Evolutionary conservation across 2,329 filamentous ascomycete genomes (phyloP).

Genomic region (Lasiodiplodia gonubiensis): DNA sequence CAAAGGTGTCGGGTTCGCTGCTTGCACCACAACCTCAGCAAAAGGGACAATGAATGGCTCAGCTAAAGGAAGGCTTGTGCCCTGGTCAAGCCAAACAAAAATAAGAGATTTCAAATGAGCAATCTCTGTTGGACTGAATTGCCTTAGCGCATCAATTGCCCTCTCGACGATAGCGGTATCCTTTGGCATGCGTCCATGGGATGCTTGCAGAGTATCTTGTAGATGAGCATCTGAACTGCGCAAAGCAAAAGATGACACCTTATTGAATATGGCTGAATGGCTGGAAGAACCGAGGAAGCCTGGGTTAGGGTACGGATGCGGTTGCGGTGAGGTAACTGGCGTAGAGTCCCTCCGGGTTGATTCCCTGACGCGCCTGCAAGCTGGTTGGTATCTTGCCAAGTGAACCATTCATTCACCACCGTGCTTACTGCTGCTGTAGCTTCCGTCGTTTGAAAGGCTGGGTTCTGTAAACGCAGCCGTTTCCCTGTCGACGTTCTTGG

Average conservation of each 20-base stretch:
- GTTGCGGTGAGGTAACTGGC: neutral
- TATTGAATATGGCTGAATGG: slow-evolving; percentile 42
- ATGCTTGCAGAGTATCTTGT: neutral
- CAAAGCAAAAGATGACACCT: slow-evolving; percentile 33
- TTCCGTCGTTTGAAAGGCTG: slow-evolving; percentile 37
- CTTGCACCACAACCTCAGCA: slow-evolving; percentile 27
- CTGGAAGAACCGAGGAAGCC: slow-evolving; percentile 42
- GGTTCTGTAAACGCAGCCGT: slow-evolving; percentile 36
- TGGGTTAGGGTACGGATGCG: slow-evolving; percentile 40
- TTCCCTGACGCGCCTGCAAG: slow-evolving; percentile 24
- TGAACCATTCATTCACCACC: neutral
- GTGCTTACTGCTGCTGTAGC: slow-evolving; percentile 6
- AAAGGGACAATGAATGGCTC: slow-evolving; percentile 32
- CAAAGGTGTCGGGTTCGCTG: neutral
- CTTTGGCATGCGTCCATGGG: slow-evolving; percentile 20
- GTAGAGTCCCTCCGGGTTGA: neutral
- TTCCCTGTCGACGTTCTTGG: slow-evolving; percentile 31
- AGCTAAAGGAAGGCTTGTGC: slow-evolving; percentile 37
- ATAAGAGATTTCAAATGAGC: slow-evolving; percentile 33
- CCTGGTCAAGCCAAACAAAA: slow-evolving; percentile 35
- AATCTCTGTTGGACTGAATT: slow-evolving; percentile 30
- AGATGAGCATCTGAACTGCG: slow-evolving; percentile 17
- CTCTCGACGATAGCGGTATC: slow-evolving; percentile 33
- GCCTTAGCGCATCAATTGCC: slow-evolving; percentile 32
- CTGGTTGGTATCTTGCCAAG: too few species aligned